phyloP scores from a whole-genome alignment of 78 protist species.

The Monocercomonoides exilis region DNA sequence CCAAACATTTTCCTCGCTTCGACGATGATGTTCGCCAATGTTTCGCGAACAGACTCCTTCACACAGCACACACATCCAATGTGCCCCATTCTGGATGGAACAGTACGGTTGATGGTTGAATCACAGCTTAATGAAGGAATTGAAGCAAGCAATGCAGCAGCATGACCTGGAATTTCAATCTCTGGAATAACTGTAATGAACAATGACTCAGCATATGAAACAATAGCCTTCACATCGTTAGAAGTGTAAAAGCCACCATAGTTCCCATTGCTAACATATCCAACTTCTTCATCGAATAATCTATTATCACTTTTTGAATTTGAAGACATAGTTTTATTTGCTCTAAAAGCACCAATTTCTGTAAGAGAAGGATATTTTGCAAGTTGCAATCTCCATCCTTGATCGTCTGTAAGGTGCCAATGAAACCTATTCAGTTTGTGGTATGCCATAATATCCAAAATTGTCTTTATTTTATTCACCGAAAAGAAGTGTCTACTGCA shows the following conservation, averaged over 20 bases:
- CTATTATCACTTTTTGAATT: no score
- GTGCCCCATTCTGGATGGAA: neutral
- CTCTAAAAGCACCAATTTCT: neutral
- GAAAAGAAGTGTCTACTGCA: neutral
- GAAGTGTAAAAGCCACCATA: neutral
- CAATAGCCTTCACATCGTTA: neutral
- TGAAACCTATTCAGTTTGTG: neutral
- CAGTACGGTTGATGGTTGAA: neutral
- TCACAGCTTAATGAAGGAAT: neutral
- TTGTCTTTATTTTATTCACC: neutral
- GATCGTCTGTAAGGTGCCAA: neutral
- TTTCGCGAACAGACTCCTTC: neutral
- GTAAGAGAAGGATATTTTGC: neutral
- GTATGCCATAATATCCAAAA: neutral
- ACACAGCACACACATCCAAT: neutral
- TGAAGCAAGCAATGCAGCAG: neutral
- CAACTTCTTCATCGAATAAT: no score
- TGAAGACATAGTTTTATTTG: no score
- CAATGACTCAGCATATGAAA: neutral
- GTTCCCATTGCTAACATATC: neutral
- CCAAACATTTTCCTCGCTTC: neutral
- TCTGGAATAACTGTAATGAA: neutral
- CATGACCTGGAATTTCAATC: neutral
- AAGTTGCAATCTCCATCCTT: neutral
- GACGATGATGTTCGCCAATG: neutral